Evolutionary conservation across 371 early-diverging fungal genomes (phyloP), one percentile per base, ranked within the genome.

Genomic region (Actinomortierella ambigua): DNA sequence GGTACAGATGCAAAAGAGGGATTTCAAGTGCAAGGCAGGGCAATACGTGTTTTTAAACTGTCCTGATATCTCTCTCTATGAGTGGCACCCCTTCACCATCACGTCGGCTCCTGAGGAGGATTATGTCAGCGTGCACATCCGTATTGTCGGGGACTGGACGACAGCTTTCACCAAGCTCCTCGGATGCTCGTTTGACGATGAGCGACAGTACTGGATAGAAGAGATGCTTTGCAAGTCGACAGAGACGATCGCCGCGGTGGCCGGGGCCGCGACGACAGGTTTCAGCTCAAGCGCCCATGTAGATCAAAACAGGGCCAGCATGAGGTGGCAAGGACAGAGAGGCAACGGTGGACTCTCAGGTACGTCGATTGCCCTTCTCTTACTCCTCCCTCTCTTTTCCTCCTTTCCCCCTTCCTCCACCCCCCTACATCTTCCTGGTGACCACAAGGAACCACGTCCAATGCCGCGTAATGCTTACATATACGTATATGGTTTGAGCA

Each of bases 51-150:
- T 86, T 66, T 55, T 92, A 58, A 85, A 81, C 63, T 82, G 88
- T 53, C 91, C 92, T 11, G 82, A 80, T 20, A 79, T 92, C 26
- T 82, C 89, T 4, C 20, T 55, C 14, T 69, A 54, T 47, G 65
- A 94, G 61, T 93, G 91, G 90, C 94, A 94, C 68, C 94, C 94
- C 14, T 93, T 93, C 77, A 94, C 94, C 28, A 76, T 94, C 47
- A 93, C 94, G 24, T 90, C 88, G n/a, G 89, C 92, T n/a, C 93
- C 93, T 0, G 85, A 90, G 59, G 93, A 94, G 50, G 86, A 86
- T 51, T 89, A 88, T 73, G 65, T 91, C 49, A 86, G 87, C n/a
- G 79, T 94, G 22, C 93, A 93, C 68, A 93, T 94, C 55, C 85
- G 90, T 61, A 82, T 89, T 28, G 91, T 81, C 1, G 93, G 92